Base-by-base conservation (phyloP, 2,329 filamentous ascomycete genomes). In the Neofusicoccum umdonicola region DNA sequence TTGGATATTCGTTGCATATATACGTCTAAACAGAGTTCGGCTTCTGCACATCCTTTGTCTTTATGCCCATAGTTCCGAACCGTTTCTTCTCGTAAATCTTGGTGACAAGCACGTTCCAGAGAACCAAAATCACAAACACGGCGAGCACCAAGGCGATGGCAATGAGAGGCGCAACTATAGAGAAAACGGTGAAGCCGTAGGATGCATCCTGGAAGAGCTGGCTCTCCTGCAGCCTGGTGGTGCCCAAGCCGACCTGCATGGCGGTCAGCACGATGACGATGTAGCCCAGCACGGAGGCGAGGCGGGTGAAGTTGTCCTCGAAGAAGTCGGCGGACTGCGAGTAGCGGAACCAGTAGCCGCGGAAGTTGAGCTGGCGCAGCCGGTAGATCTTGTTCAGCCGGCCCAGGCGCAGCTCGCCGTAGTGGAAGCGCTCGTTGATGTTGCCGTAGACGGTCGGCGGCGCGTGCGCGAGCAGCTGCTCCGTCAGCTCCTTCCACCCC, bases 171-270 rank as follows among this genome's bases (percentile, higher is more conserved):
- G 57, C 57, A 19, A 48, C 13, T 9, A 61, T 61, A 3, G 57
- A 37, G 12, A 61, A 61, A 4, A 61, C 35, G 1, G 57, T 48
- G 11, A 63, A 63, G 4, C 61, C 61, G 15, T 63, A 63, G 0
- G 35, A 44, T 5, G 44, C 34, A 8, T 9, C 13, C 8, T 63
- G 61, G 7, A 63, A 63, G 3, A 19, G 9, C 3, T 2, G 17
- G 6, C 17, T 44, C 7, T 2, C 5, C 22, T 44, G 45, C 2
- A 63, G 61, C 3, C 35, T 3, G 2, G 8, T 6, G 4, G 61
- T 63, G 5, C 12, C 61, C 4, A 63, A 12, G n/a, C 61, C 61
- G 12, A 63, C 61, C 17, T 63, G 61, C 45, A 63, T 39, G 11
- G 61, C 61, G 1, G 61, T 44, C 34, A 63, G 7, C 2, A 56